Evolutionary conservation across 2,329 filamentous ascomycete species (phyloP).

Genomic region (Lithohypha guttulata): DNA sequence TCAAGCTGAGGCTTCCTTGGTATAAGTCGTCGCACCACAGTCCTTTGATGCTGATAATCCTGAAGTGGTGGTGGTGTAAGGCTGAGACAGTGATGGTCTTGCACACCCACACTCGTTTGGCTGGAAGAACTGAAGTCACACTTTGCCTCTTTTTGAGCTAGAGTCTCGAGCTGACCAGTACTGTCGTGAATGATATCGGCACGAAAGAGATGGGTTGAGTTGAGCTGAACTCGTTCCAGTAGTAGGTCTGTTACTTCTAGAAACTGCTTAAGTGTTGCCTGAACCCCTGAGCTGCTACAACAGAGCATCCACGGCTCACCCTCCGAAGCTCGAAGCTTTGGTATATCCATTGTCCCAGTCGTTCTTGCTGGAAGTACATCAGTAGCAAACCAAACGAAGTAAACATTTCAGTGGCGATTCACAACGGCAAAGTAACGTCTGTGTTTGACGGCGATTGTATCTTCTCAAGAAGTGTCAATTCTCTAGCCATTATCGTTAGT

Average conservation of each 20-base stretch:
- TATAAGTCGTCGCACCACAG: conserved; percentile 65
- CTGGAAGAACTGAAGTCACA: conserved; percentile 5
- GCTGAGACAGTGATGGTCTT: conserved; percentile 6
- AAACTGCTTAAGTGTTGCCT: conserved; percentile 21
- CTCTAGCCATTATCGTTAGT: no score
- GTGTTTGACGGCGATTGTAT: no score
- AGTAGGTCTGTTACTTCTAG: conserved; percentile 41
- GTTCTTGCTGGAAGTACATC: no score
- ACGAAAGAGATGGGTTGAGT: conserved; percentile 47
- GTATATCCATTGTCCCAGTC: no score
- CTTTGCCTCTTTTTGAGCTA: conserved; percentile 25
- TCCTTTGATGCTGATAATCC: conserved; percentile 42
- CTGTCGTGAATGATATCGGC: conserved; percentile 52
- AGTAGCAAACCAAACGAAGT: no score
- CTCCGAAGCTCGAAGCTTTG: not conserved
- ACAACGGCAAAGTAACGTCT: no score
- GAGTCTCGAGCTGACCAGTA: conserved; percentile 27
- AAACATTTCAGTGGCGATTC: no score
- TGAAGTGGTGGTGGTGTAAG: conserved; percentile 17
- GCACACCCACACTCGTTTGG: not conserved
- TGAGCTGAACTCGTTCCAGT: conserved; percentile 46
- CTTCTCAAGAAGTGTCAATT: no score
- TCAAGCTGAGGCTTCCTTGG: conserved; percentile 74
- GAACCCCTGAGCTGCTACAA: not conserved
- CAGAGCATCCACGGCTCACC: not conserved